Percentiles rank a stretch among this genome's conserved stretches.
phyloP scores from a whole-genome alignment of 108 stramenopile species.

The Fragilaria crotonensis region DNA sequence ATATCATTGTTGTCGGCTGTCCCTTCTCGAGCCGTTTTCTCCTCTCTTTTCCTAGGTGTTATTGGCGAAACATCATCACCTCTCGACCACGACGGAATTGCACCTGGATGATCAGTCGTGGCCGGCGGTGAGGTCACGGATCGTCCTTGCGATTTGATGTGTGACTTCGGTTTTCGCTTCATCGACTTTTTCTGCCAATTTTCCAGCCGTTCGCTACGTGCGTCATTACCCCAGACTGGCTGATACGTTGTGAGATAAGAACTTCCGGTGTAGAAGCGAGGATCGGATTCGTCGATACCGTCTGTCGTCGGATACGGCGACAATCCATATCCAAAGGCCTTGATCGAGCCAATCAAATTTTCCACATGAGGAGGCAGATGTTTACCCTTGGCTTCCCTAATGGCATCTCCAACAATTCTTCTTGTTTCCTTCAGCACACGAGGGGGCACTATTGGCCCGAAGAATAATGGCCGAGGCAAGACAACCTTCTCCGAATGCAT shows the following conservation, averaged over 20 bases:
- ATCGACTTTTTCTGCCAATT: slow-evolving; percentile 1
- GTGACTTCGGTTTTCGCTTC: not conserved
- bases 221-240: slow-evolving; percentile 50
- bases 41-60: no score
- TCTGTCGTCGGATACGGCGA: slow-evolving; percentile 25
- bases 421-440: slow-evolving; percentile 56
- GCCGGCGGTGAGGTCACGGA: not conserved
- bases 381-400: slow-evolving; percentile 9
- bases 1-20: not conserved
- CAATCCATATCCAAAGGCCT: slow-evolving; percentile 69
- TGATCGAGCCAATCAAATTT: slow-evolving; percentile 67
- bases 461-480: slow-evolving; percentile 77
- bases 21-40: not conserved
- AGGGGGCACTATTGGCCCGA: slow-evolving; percentile 65
- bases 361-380: slow-evolving; percentile 35
- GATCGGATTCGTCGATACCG: slow-evolving; percentile 11
- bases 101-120: not conserved
- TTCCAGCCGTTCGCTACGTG: slow-evolving; percentile 16
- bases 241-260: slow-evolving; percentile 45
- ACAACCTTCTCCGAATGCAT: slow-evolving; percentile 64
- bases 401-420: slow-evolving; percentile 18
- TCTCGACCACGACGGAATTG: not conserved
- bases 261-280: slow-evolving; percentile 18
- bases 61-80: not conserved
- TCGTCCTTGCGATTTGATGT: not conserved